Percentiles rank a stretch among this genome's conserved stretches.
Evolutionary conservation across 2,329 filamentous ascomycete genomes (phyloP).

Genomic region (Anisogramma anomala): DNA sequence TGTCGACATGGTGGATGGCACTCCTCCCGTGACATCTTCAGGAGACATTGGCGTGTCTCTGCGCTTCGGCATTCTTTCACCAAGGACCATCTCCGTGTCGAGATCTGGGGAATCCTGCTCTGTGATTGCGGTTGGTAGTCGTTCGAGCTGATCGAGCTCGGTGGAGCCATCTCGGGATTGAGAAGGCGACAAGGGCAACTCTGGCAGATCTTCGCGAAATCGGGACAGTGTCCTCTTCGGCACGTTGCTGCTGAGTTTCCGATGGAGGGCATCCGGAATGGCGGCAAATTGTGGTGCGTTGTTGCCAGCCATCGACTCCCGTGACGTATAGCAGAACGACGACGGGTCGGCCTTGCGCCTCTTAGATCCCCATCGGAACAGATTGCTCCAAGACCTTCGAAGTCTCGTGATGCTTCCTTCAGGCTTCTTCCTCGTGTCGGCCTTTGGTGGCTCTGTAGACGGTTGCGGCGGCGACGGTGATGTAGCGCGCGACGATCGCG

Average conservation of each 20-base stretch:
- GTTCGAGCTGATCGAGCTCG: slow-evolving; percentile 43
- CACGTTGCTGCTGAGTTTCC: slow-evolving; percentile 31
- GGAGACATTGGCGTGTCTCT: slow-evolving; percentile 14
- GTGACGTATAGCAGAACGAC: slow-evolving; percentile 85
- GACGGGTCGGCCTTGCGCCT: slow-evolving; percentile 49
- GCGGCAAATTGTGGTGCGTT: slow-evolving; percentile 20
- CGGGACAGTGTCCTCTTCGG: slow-evolving; percentile 78
- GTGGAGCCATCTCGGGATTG: slow-evolving; percentile 72
- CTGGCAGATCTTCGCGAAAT: slow-evolving; percentile 84
- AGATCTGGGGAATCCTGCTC: slow-evolving; percentile 16
- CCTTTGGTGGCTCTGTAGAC: slow-evolving; percentile 34
- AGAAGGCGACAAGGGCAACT: slow-evolving; percentile 74
- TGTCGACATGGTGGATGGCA: slow-evolving; percentile 8
- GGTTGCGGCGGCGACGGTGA: slow-evolving; percentile 34
- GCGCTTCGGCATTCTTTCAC: slow-evolving; percentile 23
- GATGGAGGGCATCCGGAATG: slow-evolving; percentile 23
- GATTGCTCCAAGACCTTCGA: slow-evolving; percentile 49
- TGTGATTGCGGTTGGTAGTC: slow-evolving; percentile 19
- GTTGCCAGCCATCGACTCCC: slow-evolving; percentile 62
- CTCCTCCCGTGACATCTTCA: slow-evolving; percentile 2
- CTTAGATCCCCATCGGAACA: slow-evolving; percentile 61
- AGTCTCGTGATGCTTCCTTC: slow-evolving; percentile 37
- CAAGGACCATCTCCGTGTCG: slow-evolving; percentile 6
- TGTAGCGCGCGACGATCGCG: slow-evolving; percentile 37
- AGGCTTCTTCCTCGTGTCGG: slow-evolving; percentile 42